Evolutionary conservation across 2,329 filamentous ascomycete species (phyloP), one percentile per base, ranked within the genome.

Genomic region (Periglandula ipomoeae): DNA sequence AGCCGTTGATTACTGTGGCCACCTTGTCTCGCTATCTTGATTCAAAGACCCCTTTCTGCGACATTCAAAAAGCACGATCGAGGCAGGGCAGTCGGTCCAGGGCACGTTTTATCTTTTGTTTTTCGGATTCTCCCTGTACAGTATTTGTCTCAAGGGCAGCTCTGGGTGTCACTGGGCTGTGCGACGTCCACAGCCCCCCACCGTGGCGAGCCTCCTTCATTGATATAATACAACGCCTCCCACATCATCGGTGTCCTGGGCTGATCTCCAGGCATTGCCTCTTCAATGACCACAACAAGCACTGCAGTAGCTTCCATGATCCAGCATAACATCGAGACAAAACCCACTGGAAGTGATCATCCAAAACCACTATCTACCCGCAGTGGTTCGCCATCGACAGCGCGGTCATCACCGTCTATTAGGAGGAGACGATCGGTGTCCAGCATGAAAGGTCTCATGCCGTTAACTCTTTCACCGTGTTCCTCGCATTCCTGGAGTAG

Each of bases 391-490:
- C 24, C 46, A n/a, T 47, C 47, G 52, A 49, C 53, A 23, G 49
- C 51, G 41, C 56, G 52, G 37, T 51, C 52, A 34, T 48, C 51
- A 17, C 50, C 57, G 19, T 53, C 54, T 26, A 47, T 55, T 27
- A 51, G 52, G 35, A 61, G 58, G 50, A 57, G 61, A 54, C 60
- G 64, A 46, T 68, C 65, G 35, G 67, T 69, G 23, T 62, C 62
- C 42, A 68, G 61, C 50, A 70, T 69, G 68, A 70, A 61, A 47
- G 62, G 55, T 26, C 55, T 70, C 43, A 59, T 69, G 53, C 66
- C 66, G 30, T 60, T 70, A 50, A 57, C 65, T 43, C 55, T 70
- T 13, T 63, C 63, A 26, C 52, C 56, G 11, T 53, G 63, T 3
- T 56, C 51, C 15, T 57, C 60, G 37, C 58, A 51, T 41, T 55